Percentiles rank a stretch among this genome's conserved stretches.
Conservation (phyloP, 768 basidiomycete species). For the Boletus barrowsii region DNA sequence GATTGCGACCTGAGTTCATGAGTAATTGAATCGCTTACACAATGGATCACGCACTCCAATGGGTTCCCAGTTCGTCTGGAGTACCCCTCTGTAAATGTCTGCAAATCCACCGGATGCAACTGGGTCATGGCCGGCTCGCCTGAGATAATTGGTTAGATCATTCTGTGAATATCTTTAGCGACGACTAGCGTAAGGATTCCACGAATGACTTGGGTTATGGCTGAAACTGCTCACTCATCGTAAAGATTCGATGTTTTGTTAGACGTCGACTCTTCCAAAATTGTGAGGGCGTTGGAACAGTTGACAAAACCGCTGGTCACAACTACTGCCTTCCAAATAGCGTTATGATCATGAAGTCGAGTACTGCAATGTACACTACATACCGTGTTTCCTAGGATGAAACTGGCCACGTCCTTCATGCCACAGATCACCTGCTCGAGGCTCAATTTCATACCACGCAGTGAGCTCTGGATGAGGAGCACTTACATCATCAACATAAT, state of each 20-base stretch:
- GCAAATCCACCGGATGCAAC: constrained; percentile 15
- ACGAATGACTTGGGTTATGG: neutral
- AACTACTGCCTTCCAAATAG: neutral
- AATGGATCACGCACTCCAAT: neutral
- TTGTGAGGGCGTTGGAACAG: neutral
- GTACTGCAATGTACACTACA: neutral
- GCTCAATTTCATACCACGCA: too few relatives aligned
- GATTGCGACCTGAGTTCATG: constrained; percentile 11
- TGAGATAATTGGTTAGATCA: constrained; percentile 7
- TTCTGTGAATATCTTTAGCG: neutral
- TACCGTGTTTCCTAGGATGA: neutral
- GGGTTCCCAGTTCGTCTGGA: constrained; percentile 4
- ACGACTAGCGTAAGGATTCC: neutral
- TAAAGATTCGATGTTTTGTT: neutral
- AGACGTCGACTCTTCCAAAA: neutral
- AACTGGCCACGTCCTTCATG: neutral
- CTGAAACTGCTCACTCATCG: constrained; percentile 12
- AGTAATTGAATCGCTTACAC: neutral
- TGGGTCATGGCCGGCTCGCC: constrained; percentile 10
- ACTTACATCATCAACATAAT: constrained; percentile 8
- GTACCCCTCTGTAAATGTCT: constrained; percentile 15
- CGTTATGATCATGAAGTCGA: neutral
- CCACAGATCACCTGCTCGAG: neutral
- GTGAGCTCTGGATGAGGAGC: too few relatives aligned
- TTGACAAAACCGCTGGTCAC: neutral